These are phyloP conservation scores for Tagetes patula DNA, from an alignment of 129 eudicot genomes.

Conservation along the genomic window DNA sequence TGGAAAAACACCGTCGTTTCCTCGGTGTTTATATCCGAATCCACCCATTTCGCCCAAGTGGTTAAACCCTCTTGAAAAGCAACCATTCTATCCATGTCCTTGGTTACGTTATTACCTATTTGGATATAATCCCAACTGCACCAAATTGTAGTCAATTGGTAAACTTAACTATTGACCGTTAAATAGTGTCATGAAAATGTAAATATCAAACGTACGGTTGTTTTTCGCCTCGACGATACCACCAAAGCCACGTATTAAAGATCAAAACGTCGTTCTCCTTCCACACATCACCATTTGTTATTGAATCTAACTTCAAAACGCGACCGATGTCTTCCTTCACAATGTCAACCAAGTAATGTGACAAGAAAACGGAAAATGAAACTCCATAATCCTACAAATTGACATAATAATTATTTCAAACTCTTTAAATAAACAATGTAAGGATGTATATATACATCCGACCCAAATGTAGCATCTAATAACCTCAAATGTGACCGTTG, in stretches of 20 bases:
- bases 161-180: neutral
- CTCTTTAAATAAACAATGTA: neutral
- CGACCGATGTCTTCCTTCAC: slow-evolving; percentile 40
- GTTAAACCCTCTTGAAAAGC: slow-evolving; percentile 50
- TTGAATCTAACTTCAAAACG: slow-evolving; percentile 64
- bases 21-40: slow-evolving; percentile 35
- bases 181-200: neutral
- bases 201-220: slow-evolving; percentile 46
- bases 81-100: slow-evolving; percentile 74
- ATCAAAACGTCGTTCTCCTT: slow-evolving; percentile 56
- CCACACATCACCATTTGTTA: slow-evolving; percentile 56
- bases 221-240: slow-evolving; percentile 56
- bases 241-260: slow-evolving; percentile 90
- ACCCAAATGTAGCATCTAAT: neutral
- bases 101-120: slow-evolving; percentile 28
- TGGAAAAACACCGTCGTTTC: slow-evolving; percentile 62
- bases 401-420: neutral
- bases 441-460: too few species aligned
- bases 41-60: slow-evolving; percentile 74
- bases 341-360: slow-evolving; percentile 64
- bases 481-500: slow-evolving; percentile 42
- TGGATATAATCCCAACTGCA: slow-evolving; percentile 73
- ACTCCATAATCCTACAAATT: slow-evolving; percentile 69
- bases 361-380: slow-evolving; percentile 37
- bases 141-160: neutral